These are phyloP conservation scores for Rostrohypoxylon terebratum DNA, from an alignment of 495 filamentous ascomycete species.

Conservation along the genomic window DNA sequence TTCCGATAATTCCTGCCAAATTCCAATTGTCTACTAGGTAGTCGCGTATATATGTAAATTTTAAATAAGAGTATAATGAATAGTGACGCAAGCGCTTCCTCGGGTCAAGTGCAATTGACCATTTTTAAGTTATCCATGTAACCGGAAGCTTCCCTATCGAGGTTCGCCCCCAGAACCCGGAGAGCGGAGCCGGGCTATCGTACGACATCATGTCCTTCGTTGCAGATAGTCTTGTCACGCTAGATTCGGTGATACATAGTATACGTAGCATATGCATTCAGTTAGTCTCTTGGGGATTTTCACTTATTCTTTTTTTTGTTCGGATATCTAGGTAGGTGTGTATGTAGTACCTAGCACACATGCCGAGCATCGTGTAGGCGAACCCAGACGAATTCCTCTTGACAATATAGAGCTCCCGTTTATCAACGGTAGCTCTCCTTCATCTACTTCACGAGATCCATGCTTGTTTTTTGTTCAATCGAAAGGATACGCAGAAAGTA, in stretches of 20 bases:
- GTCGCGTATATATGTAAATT: not conserved
- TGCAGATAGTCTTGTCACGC: constrained; percentile 16
- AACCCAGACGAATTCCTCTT: not conserved
- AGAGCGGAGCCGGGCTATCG: constrained; percentile 26
- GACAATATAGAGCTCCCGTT: not conserved
- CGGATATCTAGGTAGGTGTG: not conserved
- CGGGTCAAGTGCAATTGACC: not conserved
- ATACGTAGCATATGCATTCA: not conserved
- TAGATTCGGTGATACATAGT: not conserved
- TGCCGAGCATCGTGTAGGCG: not conserved
- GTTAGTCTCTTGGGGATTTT: constrained; percentile 17
- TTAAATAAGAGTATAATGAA: not conserved
- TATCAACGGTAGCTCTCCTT: constrained; percentile 9
- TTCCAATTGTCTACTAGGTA: too few relatives aligned
- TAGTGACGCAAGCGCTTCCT: not conserved
- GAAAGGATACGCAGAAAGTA: constrained; percentile 40
- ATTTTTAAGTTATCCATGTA: constrained; percentile 8
- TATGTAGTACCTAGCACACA: not conserved
- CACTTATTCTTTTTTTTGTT: constrained; percentile 6
- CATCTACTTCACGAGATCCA: constrained; percentile 16
- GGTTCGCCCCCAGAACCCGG: constrained; percentile 5
- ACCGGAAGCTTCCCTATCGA: constrained; percentile 8
- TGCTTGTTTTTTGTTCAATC: not conserved
- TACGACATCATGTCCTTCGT: constrained; percentile 44
- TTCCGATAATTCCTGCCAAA: constrained; percentile 9